Evolutionary conservation across 805 yeast species (phyloP).

Genomic region (Soucietia sequanensis): DNA sequence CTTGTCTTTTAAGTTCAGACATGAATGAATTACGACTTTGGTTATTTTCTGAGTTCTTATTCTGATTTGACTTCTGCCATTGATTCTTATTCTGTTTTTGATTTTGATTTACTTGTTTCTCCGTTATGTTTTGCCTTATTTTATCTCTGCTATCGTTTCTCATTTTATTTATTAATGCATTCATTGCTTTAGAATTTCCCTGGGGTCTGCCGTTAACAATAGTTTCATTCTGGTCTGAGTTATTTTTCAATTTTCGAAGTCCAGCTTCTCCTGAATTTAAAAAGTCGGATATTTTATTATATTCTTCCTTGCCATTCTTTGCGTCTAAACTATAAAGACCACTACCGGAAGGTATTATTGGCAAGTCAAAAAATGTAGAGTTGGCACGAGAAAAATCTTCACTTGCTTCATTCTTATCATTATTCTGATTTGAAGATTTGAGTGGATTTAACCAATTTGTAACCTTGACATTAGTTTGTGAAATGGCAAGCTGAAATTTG

Average conservation of each 20-base stretch:
- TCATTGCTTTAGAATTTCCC: conserved; percentile 32
- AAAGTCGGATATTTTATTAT: conserved; percentile 27
- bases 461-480: conserved; percentile 33
- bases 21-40: no score
- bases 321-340: conserved; percentile 16
- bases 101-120: background rate
- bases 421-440: background rate
- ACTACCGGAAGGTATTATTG: conserved; percentile 32
- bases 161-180: conserved; percentile 37
- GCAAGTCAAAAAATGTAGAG: conserved; percentile 28
- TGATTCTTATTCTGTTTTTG: no score
- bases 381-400: conserved; percentile 7
- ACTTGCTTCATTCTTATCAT: conserved; percentile 3
- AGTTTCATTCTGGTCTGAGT: conserved; percentile 2
- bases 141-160: conserved; percentile 22
- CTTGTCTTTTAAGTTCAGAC: no score
- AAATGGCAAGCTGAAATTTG: conserved; percentile 43
- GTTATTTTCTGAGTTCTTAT: background rate
- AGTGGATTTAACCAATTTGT: conserved; percentile 37
- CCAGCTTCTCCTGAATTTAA: conserved; percentile 6
- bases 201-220: conserved; percentile 3
- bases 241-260: conserved; percentile 5
- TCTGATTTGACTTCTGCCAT: background rate
- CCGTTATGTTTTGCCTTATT: conserved; percentile 11
- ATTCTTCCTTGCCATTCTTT: conserved; percentile 10